phyloP scores from a whole-genome alignment of 345 rosid species.

The Syzygium jambos region DNA sequence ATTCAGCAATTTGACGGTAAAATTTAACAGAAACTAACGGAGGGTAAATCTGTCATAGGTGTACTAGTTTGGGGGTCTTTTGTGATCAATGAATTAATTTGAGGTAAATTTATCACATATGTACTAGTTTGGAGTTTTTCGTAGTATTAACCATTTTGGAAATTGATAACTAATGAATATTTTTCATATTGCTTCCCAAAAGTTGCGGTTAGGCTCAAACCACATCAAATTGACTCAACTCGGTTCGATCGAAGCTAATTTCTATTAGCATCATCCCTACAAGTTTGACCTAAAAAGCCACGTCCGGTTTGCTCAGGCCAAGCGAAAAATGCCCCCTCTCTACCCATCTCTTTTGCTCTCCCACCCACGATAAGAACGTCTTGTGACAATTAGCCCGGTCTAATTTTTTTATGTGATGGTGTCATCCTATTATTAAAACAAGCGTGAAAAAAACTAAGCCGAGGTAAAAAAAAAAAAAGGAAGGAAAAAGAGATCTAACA shows the following conservation, averaged over 20 bases:
- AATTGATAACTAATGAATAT: background rate
- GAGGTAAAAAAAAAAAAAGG: background rate
- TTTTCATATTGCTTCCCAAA: background rate
- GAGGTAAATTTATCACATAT: too few relatives aligned
- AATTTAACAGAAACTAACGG: too few relatives aligned
- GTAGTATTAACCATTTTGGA: background rate
- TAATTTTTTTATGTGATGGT: background rate
- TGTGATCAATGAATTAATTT: too few relatives aligned
- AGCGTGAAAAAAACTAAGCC: background rate
- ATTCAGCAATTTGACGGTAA: too few relatives aligned
- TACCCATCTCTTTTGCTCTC: background rate
- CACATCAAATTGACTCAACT: background rate
- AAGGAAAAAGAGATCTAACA: background rate
- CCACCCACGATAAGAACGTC: background rate
- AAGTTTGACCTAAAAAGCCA: background rate
- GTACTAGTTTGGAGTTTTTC: too few relatives aligned
- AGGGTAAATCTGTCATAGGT: too few relatives aligned
- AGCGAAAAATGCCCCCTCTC: background rate
- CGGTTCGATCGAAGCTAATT: background rate
- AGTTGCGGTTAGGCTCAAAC: accelerated
- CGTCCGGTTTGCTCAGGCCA: background rate
- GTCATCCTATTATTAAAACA: background rate
- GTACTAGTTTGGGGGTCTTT: too few relatives aligned
- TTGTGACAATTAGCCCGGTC: background rate
- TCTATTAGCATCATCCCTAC: background rate